phyloP scores from a whole-genome alignment of 257 asterid genomes.

The Jaltomata sinuosa region DNA sequence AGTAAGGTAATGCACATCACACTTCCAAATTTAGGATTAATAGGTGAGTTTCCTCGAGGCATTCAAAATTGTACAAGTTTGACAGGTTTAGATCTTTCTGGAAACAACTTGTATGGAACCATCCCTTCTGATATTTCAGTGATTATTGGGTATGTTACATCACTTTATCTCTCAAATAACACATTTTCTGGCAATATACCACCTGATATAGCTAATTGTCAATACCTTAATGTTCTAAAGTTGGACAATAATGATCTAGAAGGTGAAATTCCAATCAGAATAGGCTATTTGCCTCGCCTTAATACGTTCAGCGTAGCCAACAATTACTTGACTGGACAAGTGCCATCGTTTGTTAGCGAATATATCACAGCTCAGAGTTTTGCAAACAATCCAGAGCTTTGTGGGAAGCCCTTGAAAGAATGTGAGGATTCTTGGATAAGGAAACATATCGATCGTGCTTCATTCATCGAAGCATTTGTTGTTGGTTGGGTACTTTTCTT shows the following conservation, averaged over 20 bases:
- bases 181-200: constrained; percentile 12
- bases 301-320: not conserved
- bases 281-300: not conserved
- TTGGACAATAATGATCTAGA: not conserved
- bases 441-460: not conserved
- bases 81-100: constrained; percentile 8
- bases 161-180: constrained; percentile 18
- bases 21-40: too few relatives aligned
- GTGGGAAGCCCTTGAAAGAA: constrained; percentile 4
- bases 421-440: not conserved
- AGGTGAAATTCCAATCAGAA: constrained; percentile 3
- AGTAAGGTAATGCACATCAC: too few relatives aligned
- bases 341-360: not conserved
- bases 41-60: constrained; percentile 15
- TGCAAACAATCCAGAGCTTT: constrained; percentile 8
- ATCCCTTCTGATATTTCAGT: constrained; percentile 8
- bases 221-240: not conserved
- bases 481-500: not conserved
- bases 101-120: constrained; percentile 11
- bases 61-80: not conserved
- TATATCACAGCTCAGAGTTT: not conserved
- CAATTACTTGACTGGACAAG: not conserved
- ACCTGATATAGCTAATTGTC: not conserved
- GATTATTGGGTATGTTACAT: not conserved
- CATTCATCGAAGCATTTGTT: not conserved